phyloP scores from a whole-genome alignment of 176 grass and related monocot genomes.

The Musa troglodytarum region DNA sequence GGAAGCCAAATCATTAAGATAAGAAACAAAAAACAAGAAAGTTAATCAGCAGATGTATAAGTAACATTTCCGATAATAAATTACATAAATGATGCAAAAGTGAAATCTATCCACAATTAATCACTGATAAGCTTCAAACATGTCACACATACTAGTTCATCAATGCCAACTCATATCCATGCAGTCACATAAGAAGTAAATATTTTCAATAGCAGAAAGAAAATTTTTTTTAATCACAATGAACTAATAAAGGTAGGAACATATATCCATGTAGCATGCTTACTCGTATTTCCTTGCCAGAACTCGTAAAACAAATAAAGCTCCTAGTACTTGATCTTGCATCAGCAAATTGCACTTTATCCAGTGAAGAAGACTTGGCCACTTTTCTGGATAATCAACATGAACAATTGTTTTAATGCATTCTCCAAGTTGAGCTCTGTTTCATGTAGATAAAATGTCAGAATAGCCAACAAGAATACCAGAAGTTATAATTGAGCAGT shows the following conservation, averaged over 20 bases:
- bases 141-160: too few species aligned
- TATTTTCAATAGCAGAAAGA: background rate
- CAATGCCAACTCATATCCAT: too few species aligned
- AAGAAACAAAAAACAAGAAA: conserved; percentile 24
- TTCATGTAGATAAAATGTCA: background rate
- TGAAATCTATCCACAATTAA: too few species aligned
- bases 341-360: conserved; percentile 55
- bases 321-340: conserved; percentile 74
- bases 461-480: background rate
- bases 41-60: conserved; percentile 6
- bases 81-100: too few species aligned
- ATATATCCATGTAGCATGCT: conserved; percentile 17
- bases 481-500: background rate
- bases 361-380: conserved; percentile 87
- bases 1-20: background rate
- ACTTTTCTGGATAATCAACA: conserved; percentile 86
- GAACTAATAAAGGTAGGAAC: too few species aligned
- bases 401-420: conserved; percentile 97
- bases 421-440: conserved; percentile 87
- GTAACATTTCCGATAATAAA: background rate
- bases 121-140: too few species aligned
- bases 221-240: background rate
- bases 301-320: conserved; percentile 80
- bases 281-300: conserved; percentile 92
- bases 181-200: too few species aligned